Conservation (phyloP, 139 green algal genomes). For the Chlorella sp. region DNA sequence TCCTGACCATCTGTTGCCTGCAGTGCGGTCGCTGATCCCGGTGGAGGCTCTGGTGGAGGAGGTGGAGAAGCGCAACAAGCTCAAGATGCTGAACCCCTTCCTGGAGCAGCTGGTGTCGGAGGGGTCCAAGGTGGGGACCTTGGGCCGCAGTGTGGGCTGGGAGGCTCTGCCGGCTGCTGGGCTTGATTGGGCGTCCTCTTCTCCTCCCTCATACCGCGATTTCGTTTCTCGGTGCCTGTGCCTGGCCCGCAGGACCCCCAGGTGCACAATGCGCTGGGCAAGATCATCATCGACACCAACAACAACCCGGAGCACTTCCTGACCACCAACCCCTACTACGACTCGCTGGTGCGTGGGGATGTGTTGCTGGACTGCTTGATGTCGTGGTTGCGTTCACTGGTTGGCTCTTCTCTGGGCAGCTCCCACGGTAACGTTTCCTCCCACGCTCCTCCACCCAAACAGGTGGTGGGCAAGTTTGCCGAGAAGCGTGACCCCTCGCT, state of each 20-base stretch:
- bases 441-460: no score
- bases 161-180: background rate
- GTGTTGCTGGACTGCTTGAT: no score
- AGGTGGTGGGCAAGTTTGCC: slow-evolving; percentile 88
- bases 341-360: slow-evolving; percentile 74
- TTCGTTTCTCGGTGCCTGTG: no score
- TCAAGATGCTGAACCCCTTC: slow-evolving; percentile 97
- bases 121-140: slow-evolving; percentile 61
- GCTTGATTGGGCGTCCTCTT: no score
- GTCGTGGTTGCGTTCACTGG: no score
- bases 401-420: no score
- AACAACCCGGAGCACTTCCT: slow-evolving; percentile 99
- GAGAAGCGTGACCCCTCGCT: slow-evolving; percentile 98
- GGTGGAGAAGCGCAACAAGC: slow-evolving; percentile 83
- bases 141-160: background rate
- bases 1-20: no score
- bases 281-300: slow-evolving; percentile 99
- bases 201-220: no score
- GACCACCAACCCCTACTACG: slow-evolving; percentile 99
- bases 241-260: slow-evolving; percentile 76
- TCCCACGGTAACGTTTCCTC: no score
- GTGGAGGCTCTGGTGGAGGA: slow-evolving; percentile 83
- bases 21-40: slow-evolving; percentile 89
- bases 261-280: slow-evolving; percentile 99
- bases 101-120: slow-evolving; percentile 98